Percentiles rank a stretch among this genome's conserved stretches.
Evolutionary conservation across 2,329 filamentous ascomycete genomes (phyloP).

Genomic region (Fusarium concolor): DNA sequence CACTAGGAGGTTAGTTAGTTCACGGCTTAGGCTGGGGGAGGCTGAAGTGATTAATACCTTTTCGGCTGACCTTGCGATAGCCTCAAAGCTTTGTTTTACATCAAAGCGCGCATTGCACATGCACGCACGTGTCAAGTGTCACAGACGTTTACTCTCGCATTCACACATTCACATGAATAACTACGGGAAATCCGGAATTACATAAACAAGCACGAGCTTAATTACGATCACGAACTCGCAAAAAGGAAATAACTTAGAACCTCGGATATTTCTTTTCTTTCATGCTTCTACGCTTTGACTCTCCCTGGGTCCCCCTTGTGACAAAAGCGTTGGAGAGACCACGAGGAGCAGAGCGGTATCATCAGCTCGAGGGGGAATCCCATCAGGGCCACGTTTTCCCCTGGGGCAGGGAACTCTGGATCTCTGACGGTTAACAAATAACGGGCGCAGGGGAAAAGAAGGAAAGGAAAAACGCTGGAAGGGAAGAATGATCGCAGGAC

Average conservation of each 20-base stretch:
- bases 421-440: slow-evolving; percentile 15
- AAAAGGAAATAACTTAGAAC: slow-evolving; percentile 7
- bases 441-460: slow-evolving; percentile 11
- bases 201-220: slow-evolving; percentile 10
- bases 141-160: not conserved
- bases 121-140: not conserved
- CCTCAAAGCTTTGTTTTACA: slow-evolving; percentile 19
- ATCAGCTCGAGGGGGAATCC: slow-evolving; percentile 32
- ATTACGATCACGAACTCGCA: not conserved
- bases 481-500: slow-evolving; percentile 12
- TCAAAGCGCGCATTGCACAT: slow-evolving; percentile 4
- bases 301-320: not conserved
- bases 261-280: slow-evolving; percentile 1
- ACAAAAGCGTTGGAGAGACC: not conserved
- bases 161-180: slow-evolving; percentile 1
- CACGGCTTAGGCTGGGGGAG: slow-evolving; percentile 8
- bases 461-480: not conserved
- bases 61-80: slow-evolving; percentile 26
- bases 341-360: no score
- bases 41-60: slow-evolving; percentile 11
- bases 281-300: slow-evolving; percentile 22
- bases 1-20: not conserved
- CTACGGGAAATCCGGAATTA: slow-evolving; percentile 25
- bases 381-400: slow-evolving; percentile 4
- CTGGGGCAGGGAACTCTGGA: slow-evolving; percentile 19